These are phyloP conservation scores for Ogataea methylovora DNA, from an alignment of 805 yeast species.

Conservation along the genomic window DNA sequence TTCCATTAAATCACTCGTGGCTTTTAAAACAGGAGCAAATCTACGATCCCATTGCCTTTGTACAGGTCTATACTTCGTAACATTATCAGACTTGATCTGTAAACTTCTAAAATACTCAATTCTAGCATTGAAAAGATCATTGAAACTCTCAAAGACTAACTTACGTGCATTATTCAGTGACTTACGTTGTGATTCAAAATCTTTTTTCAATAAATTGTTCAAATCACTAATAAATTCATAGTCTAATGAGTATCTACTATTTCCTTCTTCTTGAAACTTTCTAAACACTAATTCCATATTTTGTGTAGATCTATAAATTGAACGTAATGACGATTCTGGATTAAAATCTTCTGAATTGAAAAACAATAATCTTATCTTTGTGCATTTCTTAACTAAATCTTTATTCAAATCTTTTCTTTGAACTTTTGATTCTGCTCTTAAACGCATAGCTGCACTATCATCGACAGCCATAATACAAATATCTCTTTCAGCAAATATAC, in stretches of 20 bases:
- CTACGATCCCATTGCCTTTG: too few species aligned
- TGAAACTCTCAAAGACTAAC: constrained; percentile 43
- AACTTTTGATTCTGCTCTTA: neutral
- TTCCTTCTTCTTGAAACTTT: constrained; percentile 14
- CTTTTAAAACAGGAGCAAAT: constrained; percentile 15
- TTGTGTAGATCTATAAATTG: neutral
- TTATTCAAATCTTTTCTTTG: constrained; percentile 1
- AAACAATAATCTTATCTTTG: neutral
- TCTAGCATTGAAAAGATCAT: constrained; percentile 69
- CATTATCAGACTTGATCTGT: constrained; percentile 81
- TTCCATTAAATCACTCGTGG: constrained; percentile 10
- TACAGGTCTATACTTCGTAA: constrained; percentile 39
- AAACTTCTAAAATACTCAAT: constrained; percentile 77
- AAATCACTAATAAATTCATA: constrained; percentile 9
- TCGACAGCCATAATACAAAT: constrained; percentile 23
- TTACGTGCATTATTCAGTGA: constrained; percentile 32
- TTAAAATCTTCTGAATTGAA: neutral
- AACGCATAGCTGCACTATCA: constrained; percentile 2
- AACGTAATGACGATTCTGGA: neutral
- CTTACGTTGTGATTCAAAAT: constrained; percentile 37
- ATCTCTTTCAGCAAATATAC: constrained; percentile 38
- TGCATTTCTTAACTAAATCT: neutral
- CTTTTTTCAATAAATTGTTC: constrained; percentile 14
- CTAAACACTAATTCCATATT: constrained; percentile 10
- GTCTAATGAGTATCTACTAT: constrained; percentile 7